phyloP scores from a whole-genome alignment of 2,329 filamentous ascomycete genomes.

The Aspergillus fumigatiaffinis region DNA sequence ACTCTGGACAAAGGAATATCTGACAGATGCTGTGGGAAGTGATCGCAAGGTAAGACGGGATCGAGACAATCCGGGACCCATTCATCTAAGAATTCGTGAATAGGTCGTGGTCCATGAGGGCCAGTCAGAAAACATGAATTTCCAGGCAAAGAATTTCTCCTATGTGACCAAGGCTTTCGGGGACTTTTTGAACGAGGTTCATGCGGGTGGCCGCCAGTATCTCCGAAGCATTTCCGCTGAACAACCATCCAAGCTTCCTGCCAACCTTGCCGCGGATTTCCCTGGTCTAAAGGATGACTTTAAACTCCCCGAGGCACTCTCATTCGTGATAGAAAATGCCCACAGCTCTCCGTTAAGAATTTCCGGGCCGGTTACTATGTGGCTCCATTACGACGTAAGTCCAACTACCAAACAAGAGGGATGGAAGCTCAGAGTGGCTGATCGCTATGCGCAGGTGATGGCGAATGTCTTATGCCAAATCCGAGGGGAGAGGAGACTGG shows the following conservation, averaged over 20 bases:
- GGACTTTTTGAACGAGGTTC: constrained; percentile 60
- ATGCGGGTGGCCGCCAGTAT: constrained; percentile 63
- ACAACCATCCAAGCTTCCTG: constrained; percentile 64
- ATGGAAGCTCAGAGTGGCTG: not conserved
- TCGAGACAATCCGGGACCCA: not conserved
- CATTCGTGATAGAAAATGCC: constrained; percentile 55
- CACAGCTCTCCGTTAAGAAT: constrained; percentile 79
- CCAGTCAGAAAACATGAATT: constrained; percentile 65
- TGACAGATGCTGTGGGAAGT: constrained; percentile 58
- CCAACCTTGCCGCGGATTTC: constrained; percentile 69
- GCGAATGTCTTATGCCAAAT: constrained; percentile 84
- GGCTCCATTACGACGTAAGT: constrained; percentile 79
- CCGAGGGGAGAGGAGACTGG: constrained; percentile 65
- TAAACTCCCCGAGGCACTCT: constrained; percentile 59
- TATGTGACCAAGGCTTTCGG: constrained; percentile 68
- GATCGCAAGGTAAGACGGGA: constrained; percentile 54
- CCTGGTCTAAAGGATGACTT: constrained; percentile 68
- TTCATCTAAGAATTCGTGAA: constrained; percentile 5
- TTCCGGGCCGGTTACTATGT: constrained; percentile 77
- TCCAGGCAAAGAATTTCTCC: constrained; percentile 75
- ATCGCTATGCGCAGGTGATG: constrained; percentile 59
- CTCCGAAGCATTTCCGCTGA: constrained; percentile 70
- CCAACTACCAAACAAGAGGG: not conserved
- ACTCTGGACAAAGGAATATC: constrained; percentile 66
- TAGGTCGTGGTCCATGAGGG: constrained; percentile 73